These are phyloP conservation scores for Gloeopeniophorella convolvens DNA, from an alignment of 768 basidiomycete species.

Conservation along the genomic window DNA sequence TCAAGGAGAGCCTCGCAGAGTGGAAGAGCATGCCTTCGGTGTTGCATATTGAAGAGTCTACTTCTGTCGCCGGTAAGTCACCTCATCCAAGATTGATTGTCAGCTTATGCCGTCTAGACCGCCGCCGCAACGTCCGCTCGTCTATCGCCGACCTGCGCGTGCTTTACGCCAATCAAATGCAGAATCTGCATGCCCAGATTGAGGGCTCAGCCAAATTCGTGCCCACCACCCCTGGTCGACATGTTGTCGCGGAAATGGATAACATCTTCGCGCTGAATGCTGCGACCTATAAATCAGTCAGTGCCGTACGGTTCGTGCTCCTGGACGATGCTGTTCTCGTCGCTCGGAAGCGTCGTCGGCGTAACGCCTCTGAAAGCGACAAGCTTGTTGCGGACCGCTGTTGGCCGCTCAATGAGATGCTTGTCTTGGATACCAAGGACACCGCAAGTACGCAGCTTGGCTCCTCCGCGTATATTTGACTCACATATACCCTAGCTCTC, in stretches of 20 bases:
- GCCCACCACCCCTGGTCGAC: constrained; percentile 84
- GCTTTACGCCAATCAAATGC: constrained; percentile 93
- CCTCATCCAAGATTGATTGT: constrained; percentile 10
- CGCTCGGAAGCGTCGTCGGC: constrained; percentile 64
- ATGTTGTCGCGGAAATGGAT: constrained; percentile 82
- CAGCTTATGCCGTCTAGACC: constrained; percentile 30
- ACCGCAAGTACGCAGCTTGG: constrained; percentile 53
- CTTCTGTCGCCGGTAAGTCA: constrained; percentile 47
- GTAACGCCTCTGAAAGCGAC: constrained; percentile 51
- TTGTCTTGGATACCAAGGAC: constrained; percentile 95
- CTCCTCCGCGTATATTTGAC: neutral
- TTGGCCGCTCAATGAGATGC: constrained; percentile 90
- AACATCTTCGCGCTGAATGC: constrained; percentile 80
- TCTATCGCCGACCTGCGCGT: constrained; percentile 94
- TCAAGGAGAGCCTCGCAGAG: constrained; percentile 89
- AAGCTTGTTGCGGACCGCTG: constrained; percentile 90
- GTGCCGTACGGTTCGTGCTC: constrained; percentile 82
- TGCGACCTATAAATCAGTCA: constrained; percentile 90
- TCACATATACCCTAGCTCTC: constrained; percentile 41
- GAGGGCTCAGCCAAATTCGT: constrained; percentile 95
- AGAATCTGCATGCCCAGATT: constrained; percentile 79
- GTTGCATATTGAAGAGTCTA: constrained; percentile 82
- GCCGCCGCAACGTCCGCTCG: constrained; percentile 65
- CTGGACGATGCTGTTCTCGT: constrained; percentile 90
- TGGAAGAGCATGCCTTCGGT: constrained; percentile 95